Conservation (phyloP, 805 yeast species). For the Spencermartinsiella europaea region DNA sequence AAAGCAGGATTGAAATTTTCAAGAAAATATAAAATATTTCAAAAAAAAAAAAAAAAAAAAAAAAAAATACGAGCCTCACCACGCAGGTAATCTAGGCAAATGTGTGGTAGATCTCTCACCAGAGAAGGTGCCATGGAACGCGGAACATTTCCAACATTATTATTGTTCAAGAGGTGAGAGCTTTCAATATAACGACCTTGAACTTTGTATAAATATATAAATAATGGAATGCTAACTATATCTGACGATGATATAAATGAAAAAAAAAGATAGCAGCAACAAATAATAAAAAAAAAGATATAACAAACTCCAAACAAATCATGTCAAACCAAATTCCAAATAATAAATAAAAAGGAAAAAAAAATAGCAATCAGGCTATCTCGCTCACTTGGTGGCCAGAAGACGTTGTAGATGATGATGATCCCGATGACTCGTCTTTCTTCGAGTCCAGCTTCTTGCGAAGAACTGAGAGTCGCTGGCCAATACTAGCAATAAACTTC, state of each 20-base stretch:
- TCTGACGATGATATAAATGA: not conserved
- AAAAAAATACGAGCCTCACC: not conserved
- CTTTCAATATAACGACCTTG: too few species aligned
- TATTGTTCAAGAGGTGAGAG: not conserved
- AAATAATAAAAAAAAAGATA: not conserved
- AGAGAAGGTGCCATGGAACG: too few species aligned
- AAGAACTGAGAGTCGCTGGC: slow-evolving; percentile 69
- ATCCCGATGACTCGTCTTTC: not conserved
- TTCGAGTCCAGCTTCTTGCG: slow-evolving; percentile 41
- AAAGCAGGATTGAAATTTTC: not conserved
- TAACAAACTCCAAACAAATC: not conserved
- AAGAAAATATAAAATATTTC: not conserved
- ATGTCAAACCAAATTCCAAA: not conserved
- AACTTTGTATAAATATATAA: slow-evolving; percentile 2
- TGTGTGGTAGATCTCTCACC: too few species aligned
- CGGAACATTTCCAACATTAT: too few species aligned
- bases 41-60: slow-evolving; percentile 4
- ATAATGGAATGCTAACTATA: not conserved
- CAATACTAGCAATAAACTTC: slow-evolving; percentile 76
- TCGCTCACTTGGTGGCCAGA: slow-evolving; percentile 2
- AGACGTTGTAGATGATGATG: not conserved
- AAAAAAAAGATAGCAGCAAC: not conserved
- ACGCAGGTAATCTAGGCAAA: too few species aligned
- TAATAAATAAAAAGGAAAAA: not conserved
- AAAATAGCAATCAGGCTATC: not conserved